Evolutionary conservation across 108 stramenopile species (phyloP).

Genomic region (Fragilaria radians): DNA sequence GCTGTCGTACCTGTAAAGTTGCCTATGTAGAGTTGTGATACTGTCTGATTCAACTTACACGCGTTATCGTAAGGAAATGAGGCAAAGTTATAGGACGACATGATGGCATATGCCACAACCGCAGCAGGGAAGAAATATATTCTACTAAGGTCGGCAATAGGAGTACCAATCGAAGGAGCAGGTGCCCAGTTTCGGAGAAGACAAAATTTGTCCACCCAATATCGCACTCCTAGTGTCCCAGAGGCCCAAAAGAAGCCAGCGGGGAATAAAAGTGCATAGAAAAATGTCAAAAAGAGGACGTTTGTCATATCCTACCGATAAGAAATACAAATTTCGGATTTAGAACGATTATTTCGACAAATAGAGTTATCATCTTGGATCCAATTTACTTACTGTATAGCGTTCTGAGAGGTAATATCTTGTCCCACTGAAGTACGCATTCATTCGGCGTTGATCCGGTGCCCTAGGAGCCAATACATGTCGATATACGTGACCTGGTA

Average conservation of each 20-base stretch:
- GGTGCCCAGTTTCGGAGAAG: constrained; percentile 13
- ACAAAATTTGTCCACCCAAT: constrained; percentile 14
- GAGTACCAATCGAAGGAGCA: constrained; percentile 1
- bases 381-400: constrained; percentile 11
- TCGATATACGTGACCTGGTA: constrained; percentile 4
- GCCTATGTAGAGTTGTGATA: background rate
- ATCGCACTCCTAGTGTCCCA: background rate
- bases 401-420: constrained; percentile 10
- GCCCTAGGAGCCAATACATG: constrained; percentile 16
- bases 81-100: constrained; percentile 3
- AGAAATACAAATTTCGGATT: background rate
- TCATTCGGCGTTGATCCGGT: constrained; percentile 2
- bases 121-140: constrained; percentile 7
- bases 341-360: background rate
- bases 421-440: constrained; percentile 7
- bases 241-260: constrained; percentile 11
- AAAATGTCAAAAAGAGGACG: constrained; percentile 12
- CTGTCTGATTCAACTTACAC: constrained; percentile 1
- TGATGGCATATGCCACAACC: constrained; percentile 5
- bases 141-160: constrained; percentile 8
- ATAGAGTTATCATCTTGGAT: background rate
- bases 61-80: constrained; percentile 16
- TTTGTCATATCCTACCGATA: constrained; percentile 15
- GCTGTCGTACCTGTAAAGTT: background rate
- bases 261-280: constrained; percentile 13